Evolutionary conservation across 1,284 basidiomycete species (phyloP), one percentile per base, ranked within the genome.

Genomic region (Kalmanozyma brasiliensis): DNA sequence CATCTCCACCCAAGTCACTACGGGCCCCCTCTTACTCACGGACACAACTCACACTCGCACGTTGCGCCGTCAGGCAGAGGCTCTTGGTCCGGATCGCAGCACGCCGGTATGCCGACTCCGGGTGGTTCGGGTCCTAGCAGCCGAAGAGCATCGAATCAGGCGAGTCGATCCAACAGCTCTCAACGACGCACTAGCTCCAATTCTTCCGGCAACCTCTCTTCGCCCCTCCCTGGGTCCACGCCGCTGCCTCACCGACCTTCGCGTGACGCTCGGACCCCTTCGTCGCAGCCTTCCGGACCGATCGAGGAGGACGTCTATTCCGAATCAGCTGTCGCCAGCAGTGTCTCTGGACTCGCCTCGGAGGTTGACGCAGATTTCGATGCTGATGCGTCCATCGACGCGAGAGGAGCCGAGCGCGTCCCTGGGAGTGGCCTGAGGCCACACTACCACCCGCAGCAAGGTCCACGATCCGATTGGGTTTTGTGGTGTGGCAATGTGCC

Each of bases 401-500:
- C 53, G 1, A 47, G 38, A 2, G 49, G 14, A 17, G 42, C 44
- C 32, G 63, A 60, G 22, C 63, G 56, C n/a, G 52, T 67, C 13
- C 63, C 68, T 2, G 68, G 68, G 22, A 48, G 52, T 17, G 63
- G 68, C 7, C 34, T 67, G 19, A 53, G 68, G 43, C 63, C 63
- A 0, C 68, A 71, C 46, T 71, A 66, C 19, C 68, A 66, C 34
- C 74, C 68, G 3, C 61, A 62, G 30, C 70, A 76, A 46, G 74
- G 70, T 7, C 86, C 90, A 45, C 87, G 92, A 11, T 93, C 91
- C 19, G 92, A 94, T 66, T 94, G 90, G 90, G 94, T 95, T 2
- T 92, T 96, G 91, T 97, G 94, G 95, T 88, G 88, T 16, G 93
- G 93, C 10, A 95, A 94, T 74, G 89, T 94, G 4, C 91, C 92